These are phyloP conservation scores for Linnemannia exigua DNA, from an alignment of 192 early-diverging fungal genomes.

Conservation along the genomic window DNA sequence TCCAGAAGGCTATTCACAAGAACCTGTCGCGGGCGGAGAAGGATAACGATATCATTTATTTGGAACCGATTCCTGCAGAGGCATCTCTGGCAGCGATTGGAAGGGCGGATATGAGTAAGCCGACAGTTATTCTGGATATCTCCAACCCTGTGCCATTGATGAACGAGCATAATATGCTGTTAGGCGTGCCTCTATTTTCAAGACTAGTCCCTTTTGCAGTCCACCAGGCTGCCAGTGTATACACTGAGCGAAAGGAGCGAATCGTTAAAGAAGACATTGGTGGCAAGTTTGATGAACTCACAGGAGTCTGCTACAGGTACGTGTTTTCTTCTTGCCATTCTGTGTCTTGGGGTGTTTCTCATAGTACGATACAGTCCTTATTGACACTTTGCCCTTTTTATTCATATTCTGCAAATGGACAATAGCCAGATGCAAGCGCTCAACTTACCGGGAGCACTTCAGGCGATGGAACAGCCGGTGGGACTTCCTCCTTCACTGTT, in stretches of 20 bases:
- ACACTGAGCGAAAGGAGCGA: conserved; percentile 86
- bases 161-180: conserved; percentile 61
- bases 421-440: conserved; percentile 75
- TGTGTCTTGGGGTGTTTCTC: no score
- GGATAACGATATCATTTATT: conserved; percentile 94
- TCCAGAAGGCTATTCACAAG: conserved; percentile 62
- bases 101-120: conserved; percentile 80
- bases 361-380: neutral
- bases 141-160: conserved; percentile 78
- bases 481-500: conserved; percentile 81
- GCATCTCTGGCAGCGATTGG: conserved; percentile 72
- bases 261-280: conserved; percentile 79
- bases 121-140: conserved; percentile 67
- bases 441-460: conserved; percentile 78
- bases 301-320: conserved; percentile 76
- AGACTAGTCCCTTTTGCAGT: conserved; percentile 92
- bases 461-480: conserved; percentile 81
- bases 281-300: conserved; percentile 75
- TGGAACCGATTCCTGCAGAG: conserved; percentile 79
- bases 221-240: conserved; percentile 90
- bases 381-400: neutral
- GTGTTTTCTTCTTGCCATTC: neutral
- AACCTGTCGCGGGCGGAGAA: conserved; percentile 78
- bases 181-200: conserved; percentile 84
- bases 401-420: neutral